Evolutionary conservation across 495 filamentous ascomycete genomes (phyloP), one percentile per base, ranked within the genome.

Genomic region (Trichoderma orchidacearum): DNA sequence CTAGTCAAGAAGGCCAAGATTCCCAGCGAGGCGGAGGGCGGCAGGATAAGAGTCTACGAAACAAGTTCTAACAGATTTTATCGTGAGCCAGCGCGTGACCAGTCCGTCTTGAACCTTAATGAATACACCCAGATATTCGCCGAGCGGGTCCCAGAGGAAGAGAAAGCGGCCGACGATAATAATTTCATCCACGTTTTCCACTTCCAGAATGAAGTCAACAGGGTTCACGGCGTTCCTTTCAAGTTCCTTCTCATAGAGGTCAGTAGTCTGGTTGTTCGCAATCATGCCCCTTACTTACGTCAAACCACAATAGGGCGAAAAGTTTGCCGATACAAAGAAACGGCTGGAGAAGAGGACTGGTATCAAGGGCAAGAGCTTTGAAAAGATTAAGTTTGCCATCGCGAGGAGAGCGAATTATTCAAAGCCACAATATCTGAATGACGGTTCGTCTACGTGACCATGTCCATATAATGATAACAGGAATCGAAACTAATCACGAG

Each of bases 321-420:
- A 75, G 32, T 99, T 97, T 72, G 81, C 84, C 35, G 86, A 97
- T 30, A 96, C 93, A 53, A 95, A 90, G 72, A 84, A 91, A 63
- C 83, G 93, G 23, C 75, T 99, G 3, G 89, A 89, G 62, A 88
- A 87, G 65, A 80, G 93, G 51, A 95, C 87, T 2, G 90, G 90
- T 12, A 83, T 99, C 67, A 97, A 96, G 72, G 93, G 93, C 60
- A 97, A 97, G 75, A 89, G 88, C 56, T 93, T 97, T 60, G 93
- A 99, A 70, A 99, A 96, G 76, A 90, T 97, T 67, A 96, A 91
- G 70, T 96, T 99, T 74, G 88, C 90, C 5, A 71, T 96, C 45
- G 77, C 96, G 6, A 80, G 81, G 58, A 79, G 86, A 55, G 68
- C 76, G 27, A 66, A 69, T 7, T 94, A 85, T 69, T 81, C 85